These are phyloP conservation scores for Leptodermis oblonga DNA, from an alignment of 257 asterid genomes.

Conservation along the genomic window DNA sequence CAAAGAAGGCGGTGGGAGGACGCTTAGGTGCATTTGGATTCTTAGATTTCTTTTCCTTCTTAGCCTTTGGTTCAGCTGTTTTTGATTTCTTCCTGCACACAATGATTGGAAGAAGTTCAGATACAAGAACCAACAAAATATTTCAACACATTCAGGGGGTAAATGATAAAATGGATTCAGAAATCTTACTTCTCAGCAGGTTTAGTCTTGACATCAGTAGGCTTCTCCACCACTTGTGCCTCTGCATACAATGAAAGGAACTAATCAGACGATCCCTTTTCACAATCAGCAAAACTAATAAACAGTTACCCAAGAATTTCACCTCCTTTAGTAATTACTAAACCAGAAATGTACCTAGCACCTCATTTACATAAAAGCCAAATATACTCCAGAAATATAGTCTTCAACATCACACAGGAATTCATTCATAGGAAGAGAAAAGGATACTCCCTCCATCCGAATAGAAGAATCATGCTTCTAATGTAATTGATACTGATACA, in stretches of 20 bases:
- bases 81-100: conserved; percentile 45
- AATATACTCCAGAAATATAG: not conserved
- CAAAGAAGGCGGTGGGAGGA: conserved; percentile 75
- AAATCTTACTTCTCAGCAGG: conserved; percentile 52
- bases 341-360: not conserved
- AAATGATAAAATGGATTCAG: too few relatives aligned
- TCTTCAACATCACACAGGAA: not conserved
- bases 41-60: conserved; percentile 47
- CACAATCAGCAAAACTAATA: not conserved
- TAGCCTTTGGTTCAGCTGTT: conserved; percentile 36
- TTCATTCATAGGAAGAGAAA: too few relatives aligned
- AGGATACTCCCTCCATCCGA: too few relatives aligned
- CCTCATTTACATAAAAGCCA: not conserved
- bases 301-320: too few relatives aligned
- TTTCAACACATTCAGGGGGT: too few relatives aligned
- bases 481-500: too few relatives aligned
- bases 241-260: conserved; percentile 27
- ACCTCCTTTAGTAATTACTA: not conserved
- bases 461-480: too few relatives aligned
- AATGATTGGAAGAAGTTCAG: not conserved
- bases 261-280: not conserved
- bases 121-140: not conserved
- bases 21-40: conserved; percentile 54
- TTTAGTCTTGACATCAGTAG: conserved; percentile 46
- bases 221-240: conserved; percentile 55